A percentile compares a stretch with the other conserved stretches of the same genome.
Conservation (phyloP, 495 filamentous ascomycete genomes). For the Talaromyces ruber region DNA sequence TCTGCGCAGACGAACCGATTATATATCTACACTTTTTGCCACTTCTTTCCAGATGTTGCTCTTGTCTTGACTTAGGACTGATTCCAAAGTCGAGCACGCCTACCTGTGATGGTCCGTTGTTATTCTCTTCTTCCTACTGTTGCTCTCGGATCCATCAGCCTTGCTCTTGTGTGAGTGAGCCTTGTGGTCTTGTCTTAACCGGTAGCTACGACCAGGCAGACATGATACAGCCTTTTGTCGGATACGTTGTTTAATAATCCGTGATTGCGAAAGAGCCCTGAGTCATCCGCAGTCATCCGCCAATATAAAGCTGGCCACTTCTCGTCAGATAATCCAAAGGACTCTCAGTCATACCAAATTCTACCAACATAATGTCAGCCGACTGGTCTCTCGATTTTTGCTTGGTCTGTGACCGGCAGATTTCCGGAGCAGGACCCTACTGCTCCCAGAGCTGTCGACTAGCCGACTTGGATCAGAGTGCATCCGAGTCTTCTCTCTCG, state of each 20-base stretch:
- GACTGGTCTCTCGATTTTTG: constrained; percentile 92
- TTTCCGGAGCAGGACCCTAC: constrained; percentile 62
- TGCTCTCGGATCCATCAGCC: not conserved
- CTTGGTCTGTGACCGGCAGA: constrained; percentile 88
- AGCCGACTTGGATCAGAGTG: constrained; percentile 72
- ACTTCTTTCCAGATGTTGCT: not conserved
- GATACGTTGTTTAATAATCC: not conserved
- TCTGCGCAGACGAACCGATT: not conserved
- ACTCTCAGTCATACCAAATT: constrained; percentile 13
- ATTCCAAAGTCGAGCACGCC: not conserved
- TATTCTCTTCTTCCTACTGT: not conserved
- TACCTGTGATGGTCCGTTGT: not conserved
- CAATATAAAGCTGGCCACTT: not conserved
- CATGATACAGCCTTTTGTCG: not conserved
- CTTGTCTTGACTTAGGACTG: not conserved
- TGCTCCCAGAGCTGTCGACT: constrained; percentile 91
- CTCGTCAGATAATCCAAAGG: not conserved
- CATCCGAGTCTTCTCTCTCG: constrained; percentile 15
- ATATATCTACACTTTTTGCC: not conserved
- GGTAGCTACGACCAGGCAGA: not conserved
- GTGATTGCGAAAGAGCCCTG: not conserved
- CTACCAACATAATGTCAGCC: constrained; percentile 49
- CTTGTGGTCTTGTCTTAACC: not conserved
- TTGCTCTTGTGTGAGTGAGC: not conserved
- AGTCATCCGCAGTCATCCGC: not conserved